phyloP scores from a whole-genome alignment of 495 filamentous ascomycete species.

The Apiosordaria backusii region DNA sequence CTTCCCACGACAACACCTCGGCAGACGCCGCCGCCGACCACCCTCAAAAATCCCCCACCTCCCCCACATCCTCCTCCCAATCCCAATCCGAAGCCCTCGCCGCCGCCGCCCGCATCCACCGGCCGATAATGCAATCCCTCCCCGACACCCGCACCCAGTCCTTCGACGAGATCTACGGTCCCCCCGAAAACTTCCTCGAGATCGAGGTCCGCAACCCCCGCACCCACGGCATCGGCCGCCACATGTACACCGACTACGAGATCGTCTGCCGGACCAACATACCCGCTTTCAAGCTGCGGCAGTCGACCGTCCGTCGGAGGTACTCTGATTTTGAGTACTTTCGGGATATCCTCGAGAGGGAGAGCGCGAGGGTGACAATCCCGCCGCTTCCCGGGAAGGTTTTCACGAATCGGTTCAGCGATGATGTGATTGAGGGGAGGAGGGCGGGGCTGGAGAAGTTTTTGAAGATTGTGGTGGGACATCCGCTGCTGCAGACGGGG shows the following conservation, averaged over 20 bases:
- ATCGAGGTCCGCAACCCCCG: slow-evolving; percentile 95
- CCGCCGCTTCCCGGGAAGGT: slow-evolving; percentile 96
- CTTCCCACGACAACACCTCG: neutral
- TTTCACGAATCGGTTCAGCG: slow-evolving; percentile 95
- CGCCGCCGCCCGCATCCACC: slow-evolving; percentile 43
- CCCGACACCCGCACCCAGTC: slow-evolving; percentile 84
- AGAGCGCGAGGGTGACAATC: slow-evolving; percentile 90
- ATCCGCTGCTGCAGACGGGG: slow-evolving; percentile 94
- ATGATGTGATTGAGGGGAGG: slow-evolving; percentile 96
- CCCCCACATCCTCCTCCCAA: slow-evolving; percentile 33
- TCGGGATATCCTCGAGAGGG: slow-evolving; percentile 94
- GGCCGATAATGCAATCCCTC: slow-evolving; percentile 71
- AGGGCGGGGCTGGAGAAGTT: slow-evolving; percentile 91
- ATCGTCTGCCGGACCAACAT: slow-evolving; percentile 97
- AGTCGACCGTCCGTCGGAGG: slow-evolving; percentile 81
- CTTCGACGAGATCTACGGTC: slow-evolving; percentile 98
- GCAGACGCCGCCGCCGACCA: slow-evolving; percentile 9
- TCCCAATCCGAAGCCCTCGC: slow-evolving; percentile 14
- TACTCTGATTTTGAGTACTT: slow-evolving; percentile 99
- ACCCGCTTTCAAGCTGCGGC: slow-evolving; percentile 87
- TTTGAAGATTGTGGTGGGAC: slow-evolving; percentile 94
- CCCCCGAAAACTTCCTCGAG: slow-evolving; percentile 97
- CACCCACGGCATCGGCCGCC: slow-evolving; percentile 88
- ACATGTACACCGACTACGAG: slow-evolving; percentile 99
- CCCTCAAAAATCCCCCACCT: slow-evolving; percentile 24